Percentiles rank a stretch among this genome's conserved stretches.
These are phyloP conservation scores for Vitellaria paradoxa DNA, from an alignment of 179 eudicot genomes.

Conservation along the genomic window DNA sequence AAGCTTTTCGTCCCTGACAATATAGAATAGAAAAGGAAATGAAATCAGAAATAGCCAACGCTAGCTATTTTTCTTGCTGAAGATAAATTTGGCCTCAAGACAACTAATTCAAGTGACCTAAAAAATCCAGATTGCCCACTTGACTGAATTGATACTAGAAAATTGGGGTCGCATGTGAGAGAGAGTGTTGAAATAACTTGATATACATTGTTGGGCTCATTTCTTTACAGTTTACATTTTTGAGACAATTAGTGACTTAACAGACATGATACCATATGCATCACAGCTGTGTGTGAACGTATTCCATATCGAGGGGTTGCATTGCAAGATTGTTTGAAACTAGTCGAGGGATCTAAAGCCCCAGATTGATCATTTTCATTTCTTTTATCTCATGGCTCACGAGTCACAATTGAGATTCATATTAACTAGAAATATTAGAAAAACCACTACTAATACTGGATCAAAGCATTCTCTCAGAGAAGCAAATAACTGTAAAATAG, in stretches of 20 bases:
- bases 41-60: background rate
- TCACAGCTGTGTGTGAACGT: background rate
- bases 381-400: background rate
- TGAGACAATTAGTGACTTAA: background rate
- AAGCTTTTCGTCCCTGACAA: constrained; percentile 76
- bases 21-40: background rate
- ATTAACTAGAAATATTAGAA: background rate
- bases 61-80: background rate
- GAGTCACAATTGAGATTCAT: too few relatives aligned
- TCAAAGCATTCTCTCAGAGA: background rate
- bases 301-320: background rate
- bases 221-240: too few relatives aligned
- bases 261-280: background rate
- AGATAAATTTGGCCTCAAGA: background rate
- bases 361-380: background rate
- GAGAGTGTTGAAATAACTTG: too few relatives aligned
- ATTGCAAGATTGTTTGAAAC: background rate
- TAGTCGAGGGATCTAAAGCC: background rate
- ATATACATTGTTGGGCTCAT: too few relatives aligned
- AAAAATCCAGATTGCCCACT: background rate
- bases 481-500: background rate
- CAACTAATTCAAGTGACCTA: background rate
- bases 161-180: too few relatives aligned
- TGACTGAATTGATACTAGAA: background rate
- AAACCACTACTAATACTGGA: background rate